Percentiles rank a stretch among this genome's conserved stretches.
Conservation (phyloP, 306 rosid genomes). For the Astragalus glycyphyllos region DNA sequence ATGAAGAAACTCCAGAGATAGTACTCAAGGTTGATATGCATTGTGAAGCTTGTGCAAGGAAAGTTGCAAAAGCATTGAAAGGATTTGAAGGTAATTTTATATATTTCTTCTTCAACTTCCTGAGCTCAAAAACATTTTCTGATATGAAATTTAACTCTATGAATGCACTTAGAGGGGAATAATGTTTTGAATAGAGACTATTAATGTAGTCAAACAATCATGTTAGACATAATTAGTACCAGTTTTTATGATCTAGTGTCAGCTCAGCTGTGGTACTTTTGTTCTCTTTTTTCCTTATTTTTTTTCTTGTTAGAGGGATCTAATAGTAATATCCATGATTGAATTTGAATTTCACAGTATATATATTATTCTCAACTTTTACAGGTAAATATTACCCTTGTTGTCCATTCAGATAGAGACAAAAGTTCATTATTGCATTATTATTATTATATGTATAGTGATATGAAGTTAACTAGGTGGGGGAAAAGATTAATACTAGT, state of each 20-base stretch:
- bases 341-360: slow-evolving; percentile 42
- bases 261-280: slow-evolving; percentile 26
- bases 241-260: slow-evolving; percentile 22
- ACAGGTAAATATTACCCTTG: slow-evolving; percentile 1
- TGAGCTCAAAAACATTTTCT: slow-evolving; percentile 4
- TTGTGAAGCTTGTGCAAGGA: slow-evolving; percentile 94
- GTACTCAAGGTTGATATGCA: slow-evolving; percentile 96
- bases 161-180: not conserved
- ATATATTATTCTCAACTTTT: slow-evolving; percentile 34
- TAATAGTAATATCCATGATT: slow-evolving; percentile 29
- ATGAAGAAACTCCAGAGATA: slow-evolving; percentile 65
- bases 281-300: slow-evolving; percentile 9
- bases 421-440: slow-evolving; percentile 44
- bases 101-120: slow-evolving; percentile 12
- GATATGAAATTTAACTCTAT: not conserved
- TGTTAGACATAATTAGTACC: not conserved
- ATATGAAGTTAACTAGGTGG: not conserved
- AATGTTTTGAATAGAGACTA: not conserved
- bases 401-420: slow-evolving; percentile 35
- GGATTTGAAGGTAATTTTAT: slow-evolving; percentile 80
- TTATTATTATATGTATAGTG: too few relatives aligned
- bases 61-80: slow-evolving; percentile 85
- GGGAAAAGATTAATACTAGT: not conserved
- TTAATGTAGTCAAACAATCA: slow-evolving; percentile 3
- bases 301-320: slow-evolving; percentile 43